These are phyloP conservation scores for Vachellia collinsii DNA, from an alignment of 306 rosid species.

Conservation along the genomic window DNA sequence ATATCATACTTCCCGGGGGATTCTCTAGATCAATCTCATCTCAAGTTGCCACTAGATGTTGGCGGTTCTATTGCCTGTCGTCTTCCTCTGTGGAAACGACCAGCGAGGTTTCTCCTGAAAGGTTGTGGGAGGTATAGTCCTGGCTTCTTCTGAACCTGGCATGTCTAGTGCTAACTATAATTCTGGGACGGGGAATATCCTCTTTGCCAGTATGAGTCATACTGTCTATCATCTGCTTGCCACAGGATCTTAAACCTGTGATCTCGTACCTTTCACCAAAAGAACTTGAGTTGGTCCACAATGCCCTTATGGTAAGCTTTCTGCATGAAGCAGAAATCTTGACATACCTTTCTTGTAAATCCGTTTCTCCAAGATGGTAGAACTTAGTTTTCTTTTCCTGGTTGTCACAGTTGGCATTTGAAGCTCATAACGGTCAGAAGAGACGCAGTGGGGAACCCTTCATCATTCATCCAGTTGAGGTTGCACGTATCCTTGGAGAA, in stretches of 20 bases:
- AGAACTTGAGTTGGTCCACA: conserved; percentile 82
- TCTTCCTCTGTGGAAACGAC: conserved; percentile 51
- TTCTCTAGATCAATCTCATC: conserved; percentile 53
- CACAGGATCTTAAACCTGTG: conserved; percentile 86
- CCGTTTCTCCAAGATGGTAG: conserved; percentile 23
- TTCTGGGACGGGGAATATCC: conserved; percentile 30
- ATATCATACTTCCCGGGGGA: conserved; percentile 52
- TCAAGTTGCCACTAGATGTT: conserved; percentile 53
- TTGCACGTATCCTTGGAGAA: conserved; percentile 96
- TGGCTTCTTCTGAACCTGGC: conserved; percentile 38
- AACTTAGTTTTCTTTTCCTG: conserved; percentile 25
- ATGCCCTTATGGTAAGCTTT: conserved; percentile 82
- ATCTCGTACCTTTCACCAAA: conserved; percentile 80
- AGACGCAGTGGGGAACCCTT: conserved; percentile 99
- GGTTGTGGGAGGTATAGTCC: conserved; percentile 92
- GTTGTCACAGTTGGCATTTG: conserved; percentile 80
- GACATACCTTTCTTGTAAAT: conserved; percentile 36
- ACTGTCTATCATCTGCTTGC: conserved; percentile 39
- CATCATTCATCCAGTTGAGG: conserved; percentile 99
- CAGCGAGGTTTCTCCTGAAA: conserved; percentile 71
- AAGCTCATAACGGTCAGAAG: conserved; percentile 98
- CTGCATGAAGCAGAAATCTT: conserved; percentile 35
- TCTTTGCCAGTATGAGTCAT: conserved; percentile 38
- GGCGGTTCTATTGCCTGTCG: conserved; percentile 61
- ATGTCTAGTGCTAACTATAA: conserved; percentile 36